Evolutionary conservation across 2,329 filamentous ascomycete genomes (phyloP), one percentile per base, ranked within the genome.

Genomic region (Neofusicoccum sp.): DNA sequence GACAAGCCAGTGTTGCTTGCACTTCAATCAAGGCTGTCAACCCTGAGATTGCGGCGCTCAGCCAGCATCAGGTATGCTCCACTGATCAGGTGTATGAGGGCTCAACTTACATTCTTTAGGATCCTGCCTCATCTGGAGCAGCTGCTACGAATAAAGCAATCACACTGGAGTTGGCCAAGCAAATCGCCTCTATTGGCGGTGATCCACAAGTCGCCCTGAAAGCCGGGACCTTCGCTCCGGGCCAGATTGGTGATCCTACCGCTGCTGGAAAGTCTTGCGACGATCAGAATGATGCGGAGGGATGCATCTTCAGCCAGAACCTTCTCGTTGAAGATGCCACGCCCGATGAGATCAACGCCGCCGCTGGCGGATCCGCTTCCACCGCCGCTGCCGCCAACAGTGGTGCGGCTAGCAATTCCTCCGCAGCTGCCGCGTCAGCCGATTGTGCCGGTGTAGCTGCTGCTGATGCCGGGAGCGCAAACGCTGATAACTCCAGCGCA

Each of bases 41-140:
- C 74, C 80, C 86, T 2, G 86, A 89, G 75, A 87, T 89, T 67
- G 82, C 79, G 30, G 84, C 84, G 44, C 71, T 89, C 62, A 75
- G 78, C 58, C 85, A 88, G 73, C 86, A 89, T 73, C 86, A 89
- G 64, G 54, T 49, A 20, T 30, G 49, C 36, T 6, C 36, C 12
- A 11, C 12, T 14, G 11, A 40, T 2, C 20, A 20, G 20, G 20
- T 20, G 20, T 20, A 20, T 20, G 20, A 20, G 20, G 20, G 20
- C 20, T 20, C 20, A 20, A 20, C 20, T 20, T 20, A 26, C 20
- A 24, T 45, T 20, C 6, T 14, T n/a, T n/a, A 58, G 54, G 87
- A 89, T 70, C 85, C 87, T 30, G 87, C 86, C 20, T 84, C 84
- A 0, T 69, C 78, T 3, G 81, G 80, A 43, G 84, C 86, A 11